These are phyloP conservation scores for Lasiosphaeris hirsuta DNA, from an alignment of 495 filamentous ascomycete genomes.

Conservation along the genomic window DNA sequence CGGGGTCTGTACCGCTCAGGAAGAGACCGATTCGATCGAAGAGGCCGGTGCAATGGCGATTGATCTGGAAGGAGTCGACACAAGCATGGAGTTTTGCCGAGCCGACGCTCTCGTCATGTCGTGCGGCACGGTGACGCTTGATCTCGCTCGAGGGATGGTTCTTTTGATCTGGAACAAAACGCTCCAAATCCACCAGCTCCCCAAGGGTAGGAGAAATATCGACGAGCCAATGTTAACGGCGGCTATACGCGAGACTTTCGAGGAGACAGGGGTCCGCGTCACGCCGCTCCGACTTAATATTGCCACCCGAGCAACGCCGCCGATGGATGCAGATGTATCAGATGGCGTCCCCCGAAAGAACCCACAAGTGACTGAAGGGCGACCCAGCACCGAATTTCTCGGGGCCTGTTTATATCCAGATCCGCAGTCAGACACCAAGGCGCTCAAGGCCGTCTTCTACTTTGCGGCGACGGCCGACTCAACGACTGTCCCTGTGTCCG, in stretches of 20 bases:
- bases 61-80: slow-evolving; percentile 25
- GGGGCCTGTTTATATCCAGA: slow-evolving; percentile 28
- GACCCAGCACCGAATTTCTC: slow-evolving; percentile 27
- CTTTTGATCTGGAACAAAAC: slow-evolving; percentile 42
- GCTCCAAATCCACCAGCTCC: slow-evolving; percentile 43
- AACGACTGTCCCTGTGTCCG: slow-evolving; percentile 13
- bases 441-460: slow-evolving; percentile 31
- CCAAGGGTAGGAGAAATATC: slow-evolving; percentile 46
- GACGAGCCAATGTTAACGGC: slow-evolving; percentile 39
- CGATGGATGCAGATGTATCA: slow-evolving; percentile 1
- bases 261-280: slow-evolving; percentile 42
- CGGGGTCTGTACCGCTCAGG: no score
- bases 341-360: slow-evolving; percentile 10
- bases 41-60: not conserved
- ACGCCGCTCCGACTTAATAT: slow-evolving; percentile 37
- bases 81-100: slow-evolving; percentile 29
- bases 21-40: no score
- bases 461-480: slow-evolving; percentile 31
- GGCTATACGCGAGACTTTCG: slow-evolving; percentile 44
- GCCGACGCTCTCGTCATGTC: slow-evolving; percentile 41
- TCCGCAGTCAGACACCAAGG: slow-evolving; percentile 26
- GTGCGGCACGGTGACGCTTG: slow-evolving; percentile 45
- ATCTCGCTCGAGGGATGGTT: slow-evolving; percentile 33
- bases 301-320: slow-evolving; percentile 30
- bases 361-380: slow-evolving; percentile 25